Evolutionary conservation across 805 yeast species (phyloP).

Genomic region (Candida boleticola): DNA sequence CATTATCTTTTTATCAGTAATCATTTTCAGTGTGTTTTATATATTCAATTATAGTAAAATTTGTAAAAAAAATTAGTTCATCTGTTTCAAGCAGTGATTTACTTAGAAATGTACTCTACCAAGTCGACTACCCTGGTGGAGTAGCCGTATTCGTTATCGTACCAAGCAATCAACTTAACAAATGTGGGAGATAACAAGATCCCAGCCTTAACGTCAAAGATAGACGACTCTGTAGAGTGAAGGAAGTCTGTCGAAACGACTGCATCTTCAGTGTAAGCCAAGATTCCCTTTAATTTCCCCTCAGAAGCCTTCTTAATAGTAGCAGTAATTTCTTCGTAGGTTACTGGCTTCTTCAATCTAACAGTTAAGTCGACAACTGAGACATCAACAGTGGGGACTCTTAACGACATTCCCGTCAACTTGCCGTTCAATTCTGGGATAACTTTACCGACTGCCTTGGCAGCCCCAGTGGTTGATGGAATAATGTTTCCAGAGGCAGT

Average conservation of each 20-base stretch:
- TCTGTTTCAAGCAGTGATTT: background rate
- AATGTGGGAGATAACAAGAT: constrained; percentile 34
- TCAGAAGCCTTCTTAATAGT: constrained; percentile 29
- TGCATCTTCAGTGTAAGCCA: constrained; percentile 35
- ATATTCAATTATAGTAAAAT: background rate
- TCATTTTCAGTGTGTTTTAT: too few relatives aligned
- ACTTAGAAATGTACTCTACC: constrained; percentile 28
- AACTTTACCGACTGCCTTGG: too few relatives aligned
- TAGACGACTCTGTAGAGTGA: constrained; percentile 26
- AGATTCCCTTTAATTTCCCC: constrained; percentile 32
- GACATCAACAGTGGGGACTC: constrained; percentile 36
- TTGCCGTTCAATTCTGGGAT: too few relatives aligned
- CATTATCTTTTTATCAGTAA: too few relatives aligned
- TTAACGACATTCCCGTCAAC: too few relatives aligned
- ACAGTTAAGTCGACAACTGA: too few relatives aligned
- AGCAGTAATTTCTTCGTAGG: constrained; percentile 32
- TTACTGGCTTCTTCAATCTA: constrained; percentile 27
- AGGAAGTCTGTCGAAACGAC: constrained; percentile 34
- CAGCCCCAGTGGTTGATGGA: too few relatives aligned
- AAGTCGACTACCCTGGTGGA: constrained; percentile 37
- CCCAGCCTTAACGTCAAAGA: constrained; percentile 35
- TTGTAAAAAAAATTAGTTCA: background rate
- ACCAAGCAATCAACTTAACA: constrained; percentile 36
- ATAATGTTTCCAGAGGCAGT: constrained; percentile 36
- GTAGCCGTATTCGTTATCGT: constrained; percentile 37